Evolutionary conservation across 352 stramenopile genomes (phyloP), one percentile per base, ranked within the genome.

Genomic region (Pythium vanterpoolii): DNA sequence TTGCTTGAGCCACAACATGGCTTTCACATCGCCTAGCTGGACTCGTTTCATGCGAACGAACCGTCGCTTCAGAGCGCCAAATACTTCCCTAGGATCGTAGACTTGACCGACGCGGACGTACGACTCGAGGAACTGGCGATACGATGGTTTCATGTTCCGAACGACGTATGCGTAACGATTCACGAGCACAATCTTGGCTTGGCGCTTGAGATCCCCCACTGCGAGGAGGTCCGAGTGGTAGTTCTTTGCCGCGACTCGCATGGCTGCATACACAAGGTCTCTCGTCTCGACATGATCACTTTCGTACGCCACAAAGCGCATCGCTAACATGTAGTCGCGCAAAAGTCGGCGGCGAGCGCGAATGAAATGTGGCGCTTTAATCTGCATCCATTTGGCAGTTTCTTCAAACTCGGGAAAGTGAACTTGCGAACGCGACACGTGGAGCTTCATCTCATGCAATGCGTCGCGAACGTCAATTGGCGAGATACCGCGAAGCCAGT

Each of bases 391-490:
- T 8, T 68, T 51, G 18, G 76, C 52, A 9, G 83, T 62, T 23
- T 82, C 50, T 11, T 74, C 52, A 11, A 51, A 54, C 30, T 59
- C 45, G 13, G 81, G 81, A 56, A 87, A 86, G 42, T 83, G 64
- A 5, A 71, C 58, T 19, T 86, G 73, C 0, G 73, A 70, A 39
- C 69, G 69, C 7, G 78, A 63, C 18, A 86, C 62, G 40, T 77
- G 59, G n/a, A 72, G 63, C 48, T 73, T 81, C 81, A 90, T 87
- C 19, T 72, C 57, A 2, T 44, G 34, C n/a, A 73, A 33, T 7
- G 57, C 49, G 3, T 71, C 56, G n/a, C 66, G 45, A 24, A 73
- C 44, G 31, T 71, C 53, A 10, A 24, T 43, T 19, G 7, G 55
- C 40, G 40, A 66, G 18, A 71, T 44, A 26, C 42, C 21, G 14